These are phyloP conservation scores for Neofusicoccum kwambonambiense DNA, from an alignment of 2,329 filamentous ascomycete species.

Conservation along the genomic window DNA sequence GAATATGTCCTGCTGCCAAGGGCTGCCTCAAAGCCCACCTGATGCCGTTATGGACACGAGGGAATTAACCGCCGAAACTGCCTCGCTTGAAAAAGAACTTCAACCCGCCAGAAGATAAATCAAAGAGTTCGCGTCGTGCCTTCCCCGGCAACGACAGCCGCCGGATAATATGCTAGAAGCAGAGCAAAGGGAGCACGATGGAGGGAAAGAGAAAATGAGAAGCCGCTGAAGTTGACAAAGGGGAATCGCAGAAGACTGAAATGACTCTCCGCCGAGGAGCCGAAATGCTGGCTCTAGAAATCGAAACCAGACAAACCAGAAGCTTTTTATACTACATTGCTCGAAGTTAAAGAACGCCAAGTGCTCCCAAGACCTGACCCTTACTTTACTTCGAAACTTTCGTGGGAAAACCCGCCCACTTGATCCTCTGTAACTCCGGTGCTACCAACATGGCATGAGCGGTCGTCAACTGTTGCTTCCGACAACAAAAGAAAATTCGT, in stretches of 20 bases:
- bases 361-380: constrained; percentile 9
- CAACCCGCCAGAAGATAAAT: neutral
- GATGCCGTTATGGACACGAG: neutral
- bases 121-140: neutral
- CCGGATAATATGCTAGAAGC: neutral
- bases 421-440: constrained; percentile 17
- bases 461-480: constrained; percentile 12
- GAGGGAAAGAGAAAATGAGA: neutral
- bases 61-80: neutral
- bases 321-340: constrained; percentile 19
- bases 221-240: constrained; percentile 4
- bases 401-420: constrained; percentile 7
- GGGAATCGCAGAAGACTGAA: constrained; percentile 14
- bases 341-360: constrained; percentile 13
- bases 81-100: neutral
- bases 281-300: constrained; percentile 15
- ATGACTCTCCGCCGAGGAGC: constrained; percentile 14
- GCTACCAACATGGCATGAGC: constrained; percentile 11
- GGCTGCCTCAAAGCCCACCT: neutral
- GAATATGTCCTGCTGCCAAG: neutral
- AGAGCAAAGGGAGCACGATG: neutral
- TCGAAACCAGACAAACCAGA: constrained; percentile 1
- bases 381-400: constrained; percentile 1
- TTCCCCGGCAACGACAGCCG: neutral
- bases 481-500: constrained; percentile 18